These are phyloP conservation scores for Austroboletus novae-zelandiae DNA, from an alignment of 1,284 basidiomycete species.

Conservation along the genomic window DNA sequence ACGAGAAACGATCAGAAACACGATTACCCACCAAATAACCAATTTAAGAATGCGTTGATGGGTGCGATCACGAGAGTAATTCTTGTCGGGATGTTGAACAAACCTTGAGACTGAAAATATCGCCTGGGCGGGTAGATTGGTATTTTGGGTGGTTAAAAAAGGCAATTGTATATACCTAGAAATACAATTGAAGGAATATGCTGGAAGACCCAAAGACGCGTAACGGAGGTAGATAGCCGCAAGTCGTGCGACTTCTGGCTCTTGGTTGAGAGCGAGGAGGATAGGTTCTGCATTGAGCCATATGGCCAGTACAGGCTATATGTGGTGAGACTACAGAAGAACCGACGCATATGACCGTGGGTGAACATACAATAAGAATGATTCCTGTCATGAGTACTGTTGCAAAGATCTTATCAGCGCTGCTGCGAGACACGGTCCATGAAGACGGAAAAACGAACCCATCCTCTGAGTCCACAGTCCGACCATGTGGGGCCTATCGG, in stretches of 20 bases:
- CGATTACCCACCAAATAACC: conserved; percentile 62
- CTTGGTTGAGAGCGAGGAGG: conserved; percentile 81
- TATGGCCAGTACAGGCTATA: conserved; percentile 62
- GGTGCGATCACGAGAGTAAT: conserved; percentile 86
- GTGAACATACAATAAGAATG: conserved; percentile 51
- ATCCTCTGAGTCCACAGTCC: conserved; percentile 92
- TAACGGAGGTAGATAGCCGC: conserved; percentile 79
- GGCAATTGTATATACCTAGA: conserved; percentile 47
- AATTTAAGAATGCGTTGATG: conserved; percentile 84
- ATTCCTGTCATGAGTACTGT: conserved; percentile 66
- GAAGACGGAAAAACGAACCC: conserved; percentile 43
- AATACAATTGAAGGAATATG: conserved; percentile 78
- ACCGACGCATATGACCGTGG: neutral
- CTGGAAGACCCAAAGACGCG: conserved; percentile 83
- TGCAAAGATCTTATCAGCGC: conserved; percentile 7
- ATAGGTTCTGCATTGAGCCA: conserved; percentile 87
- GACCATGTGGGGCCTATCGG: conserved; percentile 78
- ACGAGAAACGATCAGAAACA: neutral
- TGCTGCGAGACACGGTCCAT: neutral
- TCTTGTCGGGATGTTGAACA: conserved; percentile 86
- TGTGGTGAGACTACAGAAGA: neutral
- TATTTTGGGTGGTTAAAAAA: neutral
- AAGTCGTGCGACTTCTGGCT: conserved; percentile 80
- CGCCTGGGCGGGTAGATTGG: conserved; percentile 44
- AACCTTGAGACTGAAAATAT: conserved; percentile 88